These are phyloP conservation scores for Wickerhamiella kurtzmanii DNA, from an alignment of 805 yeast species.

Conservation along the genomic window DNA sequence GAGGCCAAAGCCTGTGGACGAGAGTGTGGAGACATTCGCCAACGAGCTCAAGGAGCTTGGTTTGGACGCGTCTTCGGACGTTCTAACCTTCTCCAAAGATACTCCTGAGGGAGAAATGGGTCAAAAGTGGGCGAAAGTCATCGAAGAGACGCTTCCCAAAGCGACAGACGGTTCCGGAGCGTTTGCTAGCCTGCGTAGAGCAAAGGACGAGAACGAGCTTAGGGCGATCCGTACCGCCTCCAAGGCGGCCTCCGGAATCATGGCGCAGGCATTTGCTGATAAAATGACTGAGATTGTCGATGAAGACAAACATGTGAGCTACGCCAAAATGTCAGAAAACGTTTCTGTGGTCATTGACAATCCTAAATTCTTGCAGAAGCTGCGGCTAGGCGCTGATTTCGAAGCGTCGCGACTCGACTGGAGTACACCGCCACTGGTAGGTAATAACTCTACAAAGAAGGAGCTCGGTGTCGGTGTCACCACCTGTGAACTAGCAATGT, in stretches of 20 bases:
- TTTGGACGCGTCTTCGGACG: slow-evolving; percentile 27
- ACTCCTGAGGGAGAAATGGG: slow-evolving; percentile 72
- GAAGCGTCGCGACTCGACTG: slow-evolving; percentile 73
- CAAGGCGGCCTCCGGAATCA: slow-evolving; percentile 61
- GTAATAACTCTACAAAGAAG: slow-evolving; percentile 39
- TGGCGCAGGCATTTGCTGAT: slow-evolving; percentile 62
- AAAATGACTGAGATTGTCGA: slow-evolving; percentile 81
- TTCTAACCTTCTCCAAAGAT: slow-evolving; percentile 68
- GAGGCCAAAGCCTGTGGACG: slow-evolving; percentile 69
- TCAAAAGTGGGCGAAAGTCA: slow-evolving; percentile 51
- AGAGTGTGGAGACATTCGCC: slow-evolving; percentile 48
- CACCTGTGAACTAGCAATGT: slow-evolving; percentile 67
- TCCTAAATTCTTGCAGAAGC: slow-evolving; percentile 49
- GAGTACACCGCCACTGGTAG: slow-evolving; percentile 90
- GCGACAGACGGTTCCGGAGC: slow-evolving; percentile 40
- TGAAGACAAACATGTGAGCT: slow-evolving; percentile 66
- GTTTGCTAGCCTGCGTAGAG: slow-evolving; percentile 47
- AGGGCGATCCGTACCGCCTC: slow-evolving; percentile 54
- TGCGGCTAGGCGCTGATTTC: slow-evolving; percentile 49
- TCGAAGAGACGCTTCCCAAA: slow-evolving; percentile 24
- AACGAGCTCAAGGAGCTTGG: not conserved
- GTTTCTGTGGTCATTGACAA: slow-evolving; percentile 76
- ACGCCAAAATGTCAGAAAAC: slow-evolving; percentile 56
- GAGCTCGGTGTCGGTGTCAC: slow-evolving; percentile 66
- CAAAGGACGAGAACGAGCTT: slow-evolving; percentile 70